Base-by-base conservation (phyloP, 257 asterid genomes). In the Plectranthus barbatus region DNA sequence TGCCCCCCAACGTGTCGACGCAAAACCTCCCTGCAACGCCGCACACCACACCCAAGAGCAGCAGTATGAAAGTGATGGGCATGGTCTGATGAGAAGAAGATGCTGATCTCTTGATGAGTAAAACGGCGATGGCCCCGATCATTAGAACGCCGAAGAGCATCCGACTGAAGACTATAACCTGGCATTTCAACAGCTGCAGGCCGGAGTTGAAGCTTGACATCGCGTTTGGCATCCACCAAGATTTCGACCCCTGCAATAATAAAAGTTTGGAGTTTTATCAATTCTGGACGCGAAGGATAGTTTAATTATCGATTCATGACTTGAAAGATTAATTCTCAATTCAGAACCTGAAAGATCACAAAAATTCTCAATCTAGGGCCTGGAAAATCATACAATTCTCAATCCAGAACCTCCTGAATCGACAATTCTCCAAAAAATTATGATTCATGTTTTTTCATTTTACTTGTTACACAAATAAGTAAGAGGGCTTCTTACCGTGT, bases 141-240 rank as follows among this genome's bases (percentile, higher is more conserved):
- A 87, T 23, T 65, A 90, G 24, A n/a, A 42, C 74, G 0, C 88
- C 96, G 65, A 87, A 85, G 3, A 90, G 13, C 88, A 89, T 76
- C 15, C 94, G 96, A 46, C 86, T 83, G 19, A 85, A 65, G 6
- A 82, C 91, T 79, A 80, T 96, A 60, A 79, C 37, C 48, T 90
- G 96, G 62, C 99, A 93, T 68, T 49, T 67, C 33, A 90, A 29
- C 20, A 77, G 65, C 69, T 87, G 95, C 62, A 85, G 59, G 58
- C 94, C 94, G 1, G 91, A 74, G 77, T 72, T 86, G 53, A 93
- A 75, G 11, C 72, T 67, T 15, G 82, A 11, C 88, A 85, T 49
- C 37, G 89, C 42, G 14, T 85, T 81, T 1, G 98, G 96, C 79
- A 89, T 73, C 94, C 91, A 85, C 96, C 96, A 85, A 13, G 95